Evolutionary conservation across 2,329 filamentous ascomycete species (phyloP).

Genomic region (Fusarium compactum): DNA sequence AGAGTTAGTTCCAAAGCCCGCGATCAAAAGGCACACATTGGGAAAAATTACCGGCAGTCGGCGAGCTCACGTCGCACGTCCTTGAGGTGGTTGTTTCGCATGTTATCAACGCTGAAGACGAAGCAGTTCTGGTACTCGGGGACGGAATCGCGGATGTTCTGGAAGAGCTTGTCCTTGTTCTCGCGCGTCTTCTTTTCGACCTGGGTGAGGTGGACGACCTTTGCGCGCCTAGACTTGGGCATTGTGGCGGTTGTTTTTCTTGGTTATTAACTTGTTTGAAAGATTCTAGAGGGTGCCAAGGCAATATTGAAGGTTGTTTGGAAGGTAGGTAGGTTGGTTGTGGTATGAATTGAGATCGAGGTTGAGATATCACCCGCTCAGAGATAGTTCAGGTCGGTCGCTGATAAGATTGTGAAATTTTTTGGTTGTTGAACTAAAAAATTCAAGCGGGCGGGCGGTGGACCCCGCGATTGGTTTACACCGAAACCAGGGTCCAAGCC

Average conservation of each 20-base stretch:
- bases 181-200: constrained; percentile 93
- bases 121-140: constrained; percentile 91
- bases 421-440: constrained; percentile 47
- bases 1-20: constrained; percentile 12
- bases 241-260: constrained; percentile 63
- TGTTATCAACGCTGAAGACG: constrained; percentile 94
- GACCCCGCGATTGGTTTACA: constrained; percentile 49
- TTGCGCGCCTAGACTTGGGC: constrained; percentile 96
- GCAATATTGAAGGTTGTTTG: neutral
- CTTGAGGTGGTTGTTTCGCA: constrained; percentile 97
- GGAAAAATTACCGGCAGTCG: constrained; percentile 78
- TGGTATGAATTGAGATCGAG: constrained; percentile 18
- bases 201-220: constrained; percentile 89
- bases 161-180: constrained; percentile 89
- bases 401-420: constrained; percentile 53
- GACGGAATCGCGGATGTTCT: constrained; percentile 86
- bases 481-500: constrained; percentile 32
- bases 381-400: constrained; percentile 22
- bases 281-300: neutral
- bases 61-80: constrained; percentile 85
- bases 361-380: constrained; percentile 17
- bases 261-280: neutral
- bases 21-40: neutral
- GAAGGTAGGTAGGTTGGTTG: constrained; percentile 3
- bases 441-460: constrained; percentile 30